phyloP scores from a whole-genome alignment of 257 asterid genomes.

The Misopates orontium region DNA sequence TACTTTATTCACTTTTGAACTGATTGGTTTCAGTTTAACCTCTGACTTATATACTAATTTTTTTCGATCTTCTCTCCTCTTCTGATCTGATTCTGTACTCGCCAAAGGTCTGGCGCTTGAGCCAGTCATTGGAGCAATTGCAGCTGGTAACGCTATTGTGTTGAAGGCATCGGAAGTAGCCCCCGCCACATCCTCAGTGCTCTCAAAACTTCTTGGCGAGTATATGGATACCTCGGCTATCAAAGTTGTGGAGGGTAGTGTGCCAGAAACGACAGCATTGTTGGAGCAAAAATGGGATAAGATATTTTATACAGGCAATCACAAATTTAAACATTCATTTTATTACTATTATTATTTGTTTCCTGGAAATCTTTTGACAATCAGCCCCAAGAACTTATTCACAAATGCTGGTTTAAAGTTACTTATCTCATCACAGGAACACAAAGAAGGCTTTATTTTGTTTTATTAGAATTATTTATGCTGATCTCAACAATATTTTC shows the following conservation, averaged over 20 bases:
- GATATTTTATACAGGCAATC: slow-evolving; percentile 66
- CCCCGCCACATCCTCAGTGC: slow-evolving; percentile 63
- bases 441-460: neutral
- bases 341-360: neutral
- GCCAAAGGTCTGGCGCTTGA: slow-evolving; percentile 60
- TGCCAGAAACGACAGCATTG: slow-evolving; percentile 54
- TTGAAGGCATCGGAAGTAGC: slow-evolving; percentile 68
- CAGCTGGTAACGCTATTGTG: slow-evolving; percentile 88
- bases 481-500: neutral
- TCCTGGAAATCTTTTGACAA: neutral
- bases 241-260: slow-evolving; percentile 71
- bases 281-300: slow-evolving; percentile 82
- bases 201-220: slow-evolving; percentile 57
- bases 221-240: slow-evolving; percentile 75
- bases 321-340: neutral
- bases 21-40: no score
- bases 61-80: neutral
- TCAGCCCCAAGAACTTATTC: neutral
- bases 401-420: neutral
- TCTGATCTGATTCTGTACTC: slow-evolving; percentile 3
- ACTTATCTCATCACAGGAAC: neutral
- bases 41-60: no score
- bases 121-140: slow-evolving; percentile 86
- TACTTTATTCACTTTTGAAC: neutral
- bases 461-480: neutral